Percentiles rank a stretch among this genome's conserved stretches.
These are phyloP conservation scores for Lipomyces orientalis DNA, from an alignment of 805 yeast genomes.

Conservation along the genomic window DNA sequence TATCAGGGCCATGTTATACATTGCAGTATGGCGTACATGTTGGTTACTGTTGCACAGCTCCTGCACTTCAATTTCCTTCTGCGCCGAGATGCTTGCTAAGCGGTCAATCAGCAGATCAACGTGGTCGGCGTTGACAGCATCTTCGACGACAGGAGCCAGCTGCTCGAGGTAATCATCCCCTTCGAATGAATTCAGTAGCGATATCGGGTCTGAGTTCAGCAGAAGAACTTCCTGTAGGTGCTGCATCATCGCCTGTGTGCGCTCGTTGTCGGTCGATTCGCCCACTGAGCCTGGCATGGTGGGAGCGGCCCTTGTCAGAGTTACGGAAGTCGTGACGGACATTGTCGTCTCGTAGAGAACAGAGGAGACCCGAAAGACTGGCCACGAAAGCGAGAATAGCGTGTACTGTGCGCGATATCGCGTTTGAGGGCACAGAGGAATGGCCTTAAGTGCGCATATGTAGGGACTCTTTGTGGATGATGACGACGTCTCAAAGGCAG, in stretches of 20 bases:
- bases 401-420: neutral
- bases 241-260: conserved; percentile 26
- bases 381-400: neutral
- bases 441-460: neutral
- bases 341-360: neutral
- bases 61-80: conserved; percentile 68
- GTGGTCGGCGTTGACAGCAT: conserved; percentile 61
- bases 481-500: neutral
- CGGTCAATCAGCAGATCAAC: conserved; percentile 61
- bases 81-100: conserved; percentile 61
- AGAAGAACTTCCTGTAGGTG: conserved; percentile 37
- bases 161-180: conserved; percentile 75
- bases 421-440: neutral
- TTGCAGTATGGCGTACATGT: conserved; percentile 41
- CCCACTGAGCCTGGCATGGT: conserved; percentile 1
- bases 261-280: conserved; percentile 6
- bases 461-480: neutral
- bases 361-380: neutral
- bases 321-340: conserved; percentile 12
- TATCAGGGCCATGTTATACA: neutral
- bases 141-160: conserved; percentile 73
- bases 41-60: conserved; percentile 66
- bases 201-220: conserved; percentile 38
- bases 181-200: conserved; percentile 31
- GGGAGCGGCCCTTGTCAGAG: conserved; percentile 8